These are phyloP conservation scores for Begonia masoniana DNA, from an alignment of 306 rosid species.

Conservation along the genomic window DNA sequence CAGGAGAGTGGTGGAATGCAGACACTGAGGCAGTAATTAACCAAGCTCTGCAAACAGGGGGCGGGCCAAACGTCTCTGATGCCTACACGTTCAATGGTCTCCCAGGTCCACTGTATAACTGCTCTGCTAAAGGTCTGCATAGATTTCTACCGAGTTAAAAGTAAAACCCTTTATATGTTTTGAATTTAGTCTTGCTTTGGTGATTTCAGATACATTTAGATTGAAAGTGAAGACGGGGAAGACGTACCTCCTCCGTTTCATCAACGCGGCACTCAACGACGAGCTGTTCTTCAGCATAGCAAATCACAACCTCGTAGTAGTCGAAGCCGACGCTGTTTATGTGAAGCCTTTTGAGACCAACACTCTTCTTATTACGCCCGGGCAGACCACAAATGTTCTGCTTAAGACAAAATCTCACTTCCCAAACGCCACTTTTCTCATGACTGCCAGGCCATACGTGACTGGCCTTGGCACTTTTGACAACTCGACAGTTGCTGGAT, in stretches of 20 bases:
- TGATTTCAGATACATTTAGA: constrained; percentile 36
- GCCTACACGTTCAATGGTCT: constrained; percentile 71
- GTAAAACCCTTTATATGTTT: background rate
- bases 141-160: background rate
- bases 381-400: constrained; percentile 56
- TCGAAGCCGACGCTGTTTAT: constrained; percentile 49
- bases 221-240: constrained; percentile 42
- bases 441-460: constrained; percentile 45
- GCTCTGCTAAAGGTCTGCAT: constrained; percentile 53
- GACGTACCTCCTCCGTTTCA: constrained; percentile 44
- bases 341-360: constrained; percentile 40
- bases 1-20: constrained; percentile 82
- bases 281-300: constrained; percentile 65
- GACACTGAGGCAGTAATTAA: constrained; percentile 52
- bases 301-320: constrained; percentile 43
- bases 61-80: constrained; percentile 75
- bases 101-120: constrained; percentile 55
- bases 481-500: constrained; percentile 54
- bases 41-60: constrained; percentile 53
- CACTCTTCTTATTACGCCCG: constrained; percentile 43
- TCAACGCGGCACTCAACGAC: constrained; percentile 59
- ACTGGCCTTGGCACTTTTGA: constrained; percentile 56
- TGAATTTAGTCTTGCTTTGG: background rate
- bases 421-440: constrained; percentile 49
- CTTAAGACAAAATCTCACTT: constrained; percentile 33